phyloP scores from a whole-genome alignment of 768 basidiomycete genomes.

The Mycena galericulata region DNA sequence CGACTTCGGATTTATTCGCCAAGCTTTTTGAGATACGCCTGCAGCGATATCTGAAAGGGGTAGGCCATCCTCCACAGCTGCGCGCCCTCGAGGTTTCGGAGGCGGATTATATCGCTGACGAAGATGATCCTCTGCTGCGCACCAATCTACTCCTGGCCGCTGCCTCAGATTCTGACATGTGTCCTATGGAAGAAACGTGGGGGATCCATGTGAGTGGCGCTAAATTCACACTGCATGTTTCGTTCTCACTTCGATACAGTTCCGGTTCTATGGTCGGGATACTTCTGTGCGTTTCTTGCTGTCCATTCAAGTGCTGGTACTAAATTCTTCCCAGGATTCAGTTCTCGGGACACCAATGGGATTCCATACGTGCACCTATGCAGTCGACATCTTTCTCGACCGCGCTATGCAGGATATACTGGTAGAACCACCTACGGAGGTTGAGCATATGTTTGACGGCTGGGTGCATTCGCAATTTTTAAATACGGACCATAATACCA shows the following conservation, averaged over 20 bases:
- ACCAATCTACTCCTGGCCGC: background rate
- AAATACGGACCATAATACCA: background rate
- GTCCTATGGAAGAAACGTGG: background rate
- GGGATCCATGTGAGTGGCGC: background rate
- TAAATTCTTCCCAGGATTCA: background rate
- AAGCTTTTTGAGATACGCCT: background rate
- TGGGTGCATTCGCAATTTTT: background rate
- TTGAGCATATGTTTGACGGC: background rate
- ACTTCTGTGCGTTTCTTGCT: too few relatives aligned
- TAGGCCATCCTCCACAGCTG: background rate
- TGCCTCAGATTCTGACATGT: background rate
- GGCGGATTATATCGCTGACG: background rate
- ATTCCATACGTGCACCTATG: background rate
- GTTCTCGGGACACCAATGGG: background rate
- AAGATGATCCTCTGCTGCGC: background rate
- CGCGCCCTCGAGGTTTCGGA: background rate
- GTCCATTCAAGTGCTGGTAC: too few relatives aligned
- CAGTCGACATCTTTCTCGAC: background rate
- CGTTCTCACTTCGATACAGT: too few relatives aligned
- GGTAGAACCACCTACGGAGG: background rate
- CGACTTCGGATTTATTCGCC: background rate
- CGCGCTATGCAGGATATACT: background rate
- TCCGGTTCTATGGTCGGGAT: too few relatives aligned
- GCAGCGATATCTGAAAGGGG: background rate
- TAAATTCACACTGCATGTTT: background rate